phyloP scores from a whole-genome alignment of 345 rosid genomes.

The Aquilaria yunnanensis region DNA sequence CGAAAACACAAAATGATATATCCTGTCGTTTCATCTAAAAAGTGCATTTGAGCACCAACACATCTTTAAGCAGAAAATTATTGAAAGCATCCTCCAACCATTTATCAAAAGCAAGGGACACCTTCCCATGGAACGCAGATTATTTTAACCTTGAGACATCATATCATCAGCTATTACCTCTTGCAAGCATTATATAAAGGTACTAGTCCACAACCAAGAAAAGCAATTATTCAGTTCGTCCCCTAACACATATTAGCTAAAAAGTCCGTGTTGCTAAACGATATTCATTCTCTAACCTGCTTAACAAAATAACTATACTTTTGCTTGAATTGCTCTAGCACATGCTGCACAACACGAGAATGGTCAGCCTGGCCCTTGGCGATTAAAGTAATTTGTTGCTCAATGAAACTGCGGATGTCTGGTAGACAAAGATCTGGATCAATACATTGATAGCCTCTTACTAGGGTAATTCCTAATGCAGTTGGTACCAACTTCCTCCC shows the following conservation, averaged over 20 bases:
- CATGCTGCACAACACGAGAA: constrained; percentile 68
- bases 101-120: background rate
- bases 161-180: too few relatives aligned
- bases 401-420: constrained; percentile 94
- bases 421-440: constrained; percentile 98
- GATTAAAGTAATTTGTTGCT: constrained; percentile 90
- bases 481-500: constrained; percentile 94
- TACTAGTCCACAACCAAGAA: too few relatives aligned
- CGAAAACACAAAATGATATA: background rate
- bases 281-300: constrained; percentile 45
- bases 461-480: constrained; percentile 74
- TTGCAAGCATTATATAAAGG: too few relatives aligned
- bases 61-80: too few relatives aligned
- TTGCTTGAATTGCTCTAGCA: constrained; percentile 73
- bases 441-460: constrained; percentile 90
- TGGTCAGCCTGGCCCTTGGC: constrained; percentile 90
- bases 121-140: too few relatives aligned
- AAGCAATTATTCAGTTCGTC: too few relatives aligned
- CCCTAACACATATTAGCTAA: background rate
- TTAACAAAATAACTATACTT: constrained; percentile 73
- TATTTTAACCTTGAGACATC: too few relatives aligned
- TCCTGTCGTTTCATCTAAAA: background rate
- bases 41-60: background rate
- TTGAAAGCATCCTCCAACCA: background rate
- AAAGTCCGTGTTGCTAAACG: constrained; percentile 3